phyloP scores from a whole-genome alignment of 2,329 filamentous ascomycete genomes.

The Sporothrix variecibatus region DNA sequence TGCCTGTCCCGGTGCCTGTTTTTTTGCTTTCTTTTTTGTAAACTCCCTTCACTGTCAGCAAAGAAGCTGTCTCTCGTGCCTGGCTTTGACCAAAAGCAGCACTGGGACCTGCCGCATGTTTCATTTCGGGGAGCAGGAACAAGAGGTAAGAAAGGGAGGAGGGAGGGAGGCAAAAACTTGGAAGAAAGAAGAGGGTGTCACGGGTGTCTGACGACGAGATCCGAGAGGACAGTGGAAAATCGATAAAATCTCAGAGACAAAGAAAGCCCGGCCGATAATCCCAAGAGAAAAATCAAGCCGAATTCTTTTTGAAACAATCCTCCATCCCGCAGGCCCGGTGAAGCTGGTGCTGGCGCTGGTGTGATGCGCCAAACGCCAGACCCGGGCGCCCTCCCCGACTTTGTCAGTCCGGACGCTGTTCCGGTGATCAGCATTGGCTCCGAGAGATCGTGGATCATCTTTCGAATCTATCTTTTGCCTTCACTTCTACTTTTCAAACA shows the following conservation, averaged over 20 bases:
- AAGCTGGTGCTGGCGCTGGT: background rate
- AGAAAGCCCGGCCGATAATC: background rate
- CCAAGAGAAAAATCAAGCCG: background rate
- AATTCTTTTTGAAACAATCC: background rate
- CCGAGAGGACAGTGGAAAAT: background rate
- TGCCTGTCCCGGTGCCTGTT: background rate
- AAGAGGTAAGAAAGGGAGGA: background rate
- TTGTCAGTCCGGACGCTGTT: background rate
- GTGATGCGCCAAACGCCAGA: no score
- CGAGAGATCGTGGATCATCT: background rate
- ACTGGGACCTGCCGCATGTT: conserved; percentile 4
- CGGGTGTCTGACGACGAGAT: background rate
- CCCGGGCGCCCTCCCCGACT: background rate
- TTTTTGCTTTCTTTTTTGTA: background rate
- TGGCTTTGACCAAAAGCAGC: background rate
- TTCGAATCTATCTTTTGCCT: background rate
- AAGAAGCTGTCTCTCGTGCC: background rate
- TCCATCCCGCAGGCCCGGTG: background rate
- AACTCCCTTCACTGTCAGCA: background rate
- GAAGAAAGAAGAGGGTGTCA: conserved; percentile 15
- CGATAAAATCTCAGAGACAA: background rate
- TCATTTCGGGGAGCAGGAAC: background rate
- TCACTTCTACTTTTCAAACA: background rate
- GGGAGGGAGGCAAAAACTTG: background rate
- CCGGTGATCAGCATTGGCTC: background rate